These are phyloP conservation scores for Sporothrix humicola DNA, from an alignment of 2,329 filamentous ascomycete genomes.

Conservation along the genomic window DNA sequence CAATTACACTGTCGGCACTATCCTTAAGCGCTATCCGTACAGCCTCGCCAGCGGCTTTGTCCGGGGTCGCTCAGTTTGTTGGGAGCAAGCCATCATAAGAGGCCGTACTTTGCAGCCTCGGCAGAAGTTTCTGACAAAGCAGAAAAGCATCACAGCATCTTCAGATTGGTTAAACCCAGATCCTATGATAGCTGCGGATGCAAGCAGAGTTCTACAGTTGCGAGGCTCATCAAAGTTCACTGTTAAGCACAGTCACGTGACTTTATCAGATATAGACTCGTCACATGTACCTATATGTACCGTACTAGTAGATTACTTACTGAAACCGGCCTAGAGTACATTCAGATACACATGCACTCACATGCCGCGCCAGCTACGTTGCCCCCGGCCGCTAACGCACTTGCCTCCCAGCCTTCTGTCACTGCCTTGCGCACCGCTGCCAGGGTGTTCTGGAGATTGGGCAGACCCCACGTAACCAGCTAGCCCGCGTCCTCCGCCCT, in stretches of 20 bases:
- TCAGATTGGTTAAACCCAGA: neutral
- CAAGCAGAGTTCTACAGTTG: too few species aligned
- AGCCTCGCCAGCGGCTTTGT: neutral
- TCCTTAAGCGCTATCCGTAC: neutral
- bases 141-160: neutral
- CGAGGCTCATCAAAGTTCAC: too few species aligned
- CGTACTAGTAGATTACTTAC: neutral
- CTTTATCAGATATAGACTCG: neutral
- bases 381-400: slow-evolving; percentile 16
- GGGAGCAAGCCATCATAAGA: too few species aligned
- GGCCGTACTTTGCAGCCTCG: slow-evolving; percentile 14
- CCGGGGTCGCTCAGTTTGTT: neutral
- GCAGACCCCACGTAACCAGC: slow-evolving; percentile 36
- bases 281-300: neutral
- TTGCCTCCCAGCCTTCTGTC: slow-evolving; percentile 11
- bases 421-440: neutral
- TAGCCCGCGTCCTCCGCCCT: slow-evolving; percentile 23
- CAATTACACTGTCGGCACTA: neutral
- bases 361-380: slow-evolving; percentile 7
- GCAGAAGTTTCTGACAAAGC: neutral
- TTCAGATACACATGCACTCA: neutral
- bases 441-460: slow-evolving; percentile 26
- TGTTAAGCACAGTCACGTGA: neutral
- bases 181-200: too few species aligned
- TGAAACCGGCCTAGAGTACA: neutral